A percentile compares a stretch with the other conserved stretches of the same genome.
phyloP scores from a whole-genome alignment of 2,329 filamentous ascomycete species.

The Claviceps sorghi region DNA sequence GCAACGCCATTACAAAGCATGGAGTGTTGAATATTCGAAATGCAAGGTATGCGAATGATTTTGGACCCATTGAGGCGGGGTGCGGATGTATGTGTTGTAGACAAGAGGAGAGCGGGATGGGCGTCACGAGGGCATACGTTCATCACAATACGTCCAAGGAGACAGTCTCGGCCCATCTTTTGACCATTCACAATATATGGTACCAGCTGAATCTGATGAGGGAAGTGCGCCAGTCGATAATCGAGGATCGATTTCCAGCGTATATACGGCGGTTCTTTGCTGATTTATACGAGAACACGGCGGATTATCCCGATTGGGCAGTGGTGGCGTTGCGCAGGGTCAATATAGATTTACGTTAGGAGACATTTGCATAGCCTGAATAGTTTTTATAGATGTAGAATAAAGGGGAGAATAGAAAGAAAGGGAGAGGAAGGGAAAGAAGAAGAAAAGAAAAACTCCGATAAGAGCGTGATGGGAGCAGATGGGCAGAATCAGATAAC shows the following conservation, averaged over 20 bases:
- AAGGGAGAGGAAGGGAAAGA: too few species aligned
- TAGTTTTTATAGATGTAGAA: background rate
- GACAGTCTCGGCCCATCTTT: conserved; percentile 69
- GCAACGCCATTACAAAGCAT: conserved; percentile 71
- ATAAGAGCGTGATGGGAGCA: background rate
- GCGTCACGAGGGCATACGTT: conserved; percentile 76
- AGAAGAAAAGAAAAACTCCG: too few species aligned
- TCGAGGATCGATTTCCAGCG: conserved; percentile 65
- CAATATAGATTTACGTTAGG: conserved; percentile 47
- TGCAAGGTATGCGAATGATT: conserved; percentile 61
- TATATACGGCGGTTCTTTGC: conserved; percentile 70
- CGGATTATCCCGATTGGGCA: conserved; percentile 69
- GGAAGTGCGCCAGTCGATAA: conserved; percentile 57
- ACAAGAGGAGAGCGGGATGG: conserved; percentile 53
- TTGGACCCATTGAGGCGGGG: conserved; percentile 65
- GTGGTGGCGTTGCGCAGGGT: conserved; percentile 64
- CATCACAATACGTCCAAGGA: conserved; percentile 89
- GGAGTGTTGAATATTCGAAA: conserved; percentile 80
- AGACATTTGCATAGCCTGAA: background rate
- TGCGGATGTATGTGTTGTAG: conserved; percentile 73
- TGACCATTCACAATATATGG: conserved; percentile 93
- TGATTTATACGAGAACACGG: conserved; percentile 47
- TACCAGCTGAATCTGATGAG: conserved; percentile 80
- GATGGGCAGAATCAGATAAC: background rate
- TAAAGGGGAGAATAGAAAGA: too few species aligned